phyloP scores from a whole-genome alignment of 2,329 filamentous ascomycete genomes.

The Pseudonectria buxi region DNA sequence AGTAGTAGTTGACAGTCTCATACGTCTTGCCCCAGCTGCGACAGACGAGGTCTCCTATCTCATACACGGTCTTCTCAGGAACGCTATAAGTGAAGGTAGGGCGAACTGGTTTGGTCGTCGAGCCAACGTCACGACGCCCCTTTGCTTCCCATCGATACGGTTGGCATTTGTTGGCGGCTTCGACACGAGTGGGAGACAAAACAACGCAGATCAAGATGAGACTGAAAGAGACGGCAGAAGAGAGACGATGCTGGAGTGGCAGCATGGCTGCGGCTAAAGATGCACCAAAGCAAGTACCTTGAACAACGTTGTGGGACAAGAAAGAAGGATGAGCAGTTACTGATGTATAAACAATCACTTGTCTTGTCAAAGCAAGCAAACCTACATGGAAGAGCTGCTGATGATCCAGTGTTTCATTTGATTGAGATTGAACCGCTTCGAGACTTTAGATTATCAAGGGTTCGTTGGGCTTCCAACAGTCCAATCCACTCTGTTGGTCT shows the following conservation, averaged over 20 bases:
- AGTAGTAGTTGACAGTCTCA: conserved; percentile 20
- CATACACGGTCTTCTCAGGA: not conserved
- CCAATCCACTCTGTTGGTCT: no score
- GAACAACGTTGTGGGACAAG: not conserved
- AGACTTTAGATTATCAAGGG: no score
- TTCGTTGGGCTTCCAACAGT: no score
- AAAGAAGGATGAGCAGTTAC: not conserved
- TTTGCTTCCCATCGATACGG: conserved; percentile 2
- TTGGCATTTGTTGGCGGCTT: conserved; percentile 7
- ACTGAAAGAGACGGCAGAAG: not conserved
- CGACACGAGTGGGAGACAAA: not conserved
- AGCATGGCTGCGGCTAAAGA: not conserved
- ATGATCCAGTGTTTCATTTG: no score
- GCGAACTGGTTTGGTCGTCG: not conserved
- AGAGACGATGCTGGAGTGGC: not conserved
- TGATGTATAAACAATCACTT: conserved; percentile 1
- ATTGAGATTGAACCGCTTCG: no score
- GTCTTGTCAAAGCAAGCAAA: no score
- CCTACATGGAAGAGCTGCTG: no score
- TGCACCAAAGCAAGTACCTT: no score
- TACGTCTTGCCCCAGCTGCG: conserved; percentile 9
- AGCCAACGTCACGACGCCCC: not conserved
- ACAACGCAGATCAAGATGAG: not conserved
- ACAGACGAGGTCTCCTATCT: conserved; percentile 16
- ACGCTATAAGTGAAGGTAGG: conserved; percentile 1